Evolutionary conservation across 805 yeast genomes (phyloP), one percentile per base, ranked within the genome.

Genomic region (Schwanniomyces polymorphus): DNA sequence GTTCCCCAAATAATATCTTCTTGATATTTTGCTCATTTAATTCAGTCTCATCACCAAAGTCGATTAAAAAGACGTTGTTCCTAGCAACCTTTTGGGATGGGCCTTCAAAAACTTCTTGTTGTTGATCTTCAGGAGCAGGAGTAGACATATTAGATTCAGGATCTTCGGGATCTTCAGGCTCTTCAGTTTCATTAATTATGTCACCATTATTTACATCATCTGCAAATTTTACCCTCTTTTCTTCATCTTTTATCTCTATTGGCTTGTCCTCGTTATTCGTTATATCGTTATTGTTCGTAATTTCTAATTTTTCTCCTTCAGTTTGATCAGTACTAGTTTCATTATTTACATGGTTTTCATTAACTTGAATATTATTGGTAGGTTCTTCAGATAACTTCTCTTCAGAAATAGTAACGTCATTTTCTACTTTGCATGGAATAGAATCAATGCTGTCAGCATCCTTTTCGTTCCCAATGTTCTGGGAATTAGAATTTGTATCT

Each of bases 51-150:
- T 62, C 66, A 17, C 65, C 65, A 52, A 81, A 80, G 31, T 78
- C 79, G 49, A 82, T 74, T 39, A 87, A 68, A 1, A 80, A 72
- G 0, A 89, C 62, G 35, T 70, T 70, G 54, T 84, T 82, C 29
- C 79, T 72, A 1, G 82, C 74, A 2, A 85, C 82, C 44, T 74
- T 74, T 57, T 84, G 90, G 2, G 71, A 64, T 1, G 96, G 96
- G 0, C 96, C 96, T 61, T 84, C 85, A 55, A 74, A 82, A 0
- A 71, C 50, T 25, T 59, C 63, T 8, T 59, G 55, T 17, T 5
- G 12, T 17, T 35, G 38, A 3, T 21, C 11, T 34, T 46, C 49
- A 11, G 44, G 37, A 18, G 26, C 14, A 2, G 51, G 51, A 18
- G 53, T 45, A 10, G 45, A 27, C 27, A 45, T 41, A 28, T 23